These are phyloP conservation scores for Penicillium ochrochloron DNA, from an alignment of 495 filamentous ascomycete species.

Conservation along the genomic window DNA sequence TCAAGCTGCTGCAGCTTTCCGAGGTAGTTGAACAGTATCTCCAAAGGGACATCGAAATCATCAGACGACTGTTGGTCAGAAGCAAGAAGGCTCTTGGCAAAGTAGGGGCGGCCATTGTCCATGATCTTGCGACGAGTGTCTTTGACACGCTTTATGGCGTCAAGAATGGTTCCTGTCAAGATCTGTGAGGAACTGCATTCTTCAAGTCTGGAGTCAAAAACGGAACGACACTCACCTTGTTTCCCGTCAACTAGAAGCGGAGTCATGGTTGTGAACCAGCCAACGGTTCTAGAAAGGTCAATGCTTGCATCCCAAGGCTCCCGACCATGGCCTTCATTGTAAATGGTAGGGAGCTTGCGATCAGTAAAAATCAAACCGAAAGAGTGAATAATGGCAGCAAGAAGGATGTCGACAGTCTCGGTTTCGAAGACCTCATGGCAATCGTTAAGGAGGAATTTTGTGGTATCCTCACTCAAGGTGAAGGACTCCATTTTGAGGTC, in stretches of 20 bases:
- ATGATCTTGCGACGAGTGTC: slow-evolving; percentile 47
- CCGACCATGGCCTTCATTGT: slow-evolving; percentile 62
- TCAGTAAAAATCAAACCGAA: slow-evolving; percentile 56
- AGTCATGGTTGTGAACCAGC: slow-evolving; percentile 65
- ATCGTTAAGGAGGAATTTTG: slow-evolving; percentile 45
- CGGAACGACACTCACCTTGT: slow-evolving; percentile 34
- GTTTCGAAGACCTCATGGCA: slow-evolving; percentile 55
- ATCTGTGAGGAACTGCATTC: slow-evolving; percentile 1
- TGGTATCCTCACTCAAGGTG: slow-evolving; percentile 49
- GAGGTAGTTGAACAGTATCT: slow-evolving; percentile 73
- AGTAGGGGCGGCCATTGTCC: slow-evolving; percentile 51
- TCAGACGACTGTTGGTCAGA: slow-evolving; percentile 44
- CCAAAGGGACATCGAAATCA: slow-evolving; percentile 60
- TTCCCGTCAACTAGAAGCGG: slow-evolving; percentile 44
- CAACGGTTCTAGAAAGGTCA: slow-evolving; percentile 61
- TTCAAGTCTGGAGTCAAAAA: background rate
- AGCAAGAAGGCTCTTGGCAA: slow-evolving; percentile 55
- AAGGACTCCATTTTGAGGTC: slow-evolving; percentile 51
- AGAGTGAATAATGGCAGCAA: slow-evolving; percentile 55
- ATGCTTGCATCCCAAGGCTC: slow-evolving; percentile 53
- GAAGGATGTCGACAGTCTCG: slow-evolving; percentile 57
- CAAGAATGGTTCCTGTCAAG: slow-evolving; percentile 29
- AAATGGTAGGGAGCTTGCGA: slow-evolving; percentile 57
- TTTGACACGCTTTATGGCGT: slow-evolving; percentile 52
- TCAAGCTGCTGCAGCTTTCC: slow-evolving; percentile 64